A percentile compares a stretch with the other conserved stretches of the same genome.
These are phyloP conservation scores for Wallacemonas sp. DNA, from an alignment of 208 protist genomes.

Conservation along the genomic window DNA sequence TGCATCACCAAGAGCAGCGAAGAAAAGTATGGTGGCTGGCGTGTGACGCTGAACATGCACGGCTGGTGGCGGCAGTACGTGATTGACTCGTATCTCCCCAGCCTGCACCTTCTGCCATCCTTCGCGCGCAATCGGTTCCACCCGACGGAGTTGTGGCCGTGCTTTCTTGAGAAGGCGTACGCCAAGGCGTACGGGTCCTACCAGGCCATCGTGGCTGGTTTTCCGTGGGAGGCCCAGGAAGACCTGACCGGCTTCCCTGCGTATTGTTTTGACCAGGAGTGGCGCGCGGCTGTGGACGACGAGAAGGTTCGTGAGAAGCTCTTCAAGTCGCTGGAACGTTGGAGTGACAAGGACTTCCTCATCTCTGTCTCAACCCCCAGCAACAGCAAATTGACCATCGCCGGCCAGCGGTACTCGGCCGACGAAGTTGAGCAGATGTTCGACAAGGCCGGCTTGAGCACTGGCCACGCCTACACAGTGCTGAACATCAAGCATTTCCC, in stretches of 20 bases:
- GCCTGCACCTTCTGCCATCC: slow-evolving; percentile 33
- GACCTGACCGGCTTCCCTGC: slow-evolving; percentile 68
- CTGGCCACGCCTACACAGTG: slow-evolving; percentile 68
- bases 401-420: slow-evolving; percentile 20
- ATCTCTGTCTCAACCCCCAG: slow-evolving; percentile 56
- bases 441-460: slow-evolving; percentile 46
- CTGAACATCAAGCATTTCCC: slow-evolving; percentile 55
- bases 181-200: slow-evolving; percentile 84
- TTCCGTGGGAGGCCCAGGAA: slow-evolving; percentile 54
- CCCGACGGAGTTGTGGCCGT: slow-evolving; percentile 74
- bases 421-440: slow-evolving; percentile 32
- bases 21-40: slow-evolving; percentile 46
- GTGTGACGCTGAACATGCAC: slow-evolving; percentile 56
- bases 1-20: slow-evolving; percentile 40
- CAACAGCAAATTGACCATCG: slow-evolving; percentile 32
- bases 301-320: slow-evolving; percentile 28
- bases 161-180: slow-evolving; percentile 84
- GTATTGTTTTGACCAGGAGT: slow-evolving; percentile 44
- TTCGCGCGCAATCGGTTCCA: slow-evolving; percentile 51
- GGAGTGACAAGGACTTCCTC: slow-evolving; percentile 55
- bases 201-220: slow-evolving; percentile 58
- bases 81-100: slow-evolving; percentile 71
- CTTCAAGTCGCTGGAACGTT: slow-evolving; percentile 45
- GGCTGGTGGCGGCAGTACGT: slow-evolving; percentile 72
- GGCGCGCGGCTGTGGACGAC: slow-evolving; percentile 39